A percentile compares a stretch with the other conserved stretches of the same genome.
phyloP scores from a whole-genome alignment of 495 filamentous ascomycete genomes.

The Hypomontagnella monticulosa region DNA sequence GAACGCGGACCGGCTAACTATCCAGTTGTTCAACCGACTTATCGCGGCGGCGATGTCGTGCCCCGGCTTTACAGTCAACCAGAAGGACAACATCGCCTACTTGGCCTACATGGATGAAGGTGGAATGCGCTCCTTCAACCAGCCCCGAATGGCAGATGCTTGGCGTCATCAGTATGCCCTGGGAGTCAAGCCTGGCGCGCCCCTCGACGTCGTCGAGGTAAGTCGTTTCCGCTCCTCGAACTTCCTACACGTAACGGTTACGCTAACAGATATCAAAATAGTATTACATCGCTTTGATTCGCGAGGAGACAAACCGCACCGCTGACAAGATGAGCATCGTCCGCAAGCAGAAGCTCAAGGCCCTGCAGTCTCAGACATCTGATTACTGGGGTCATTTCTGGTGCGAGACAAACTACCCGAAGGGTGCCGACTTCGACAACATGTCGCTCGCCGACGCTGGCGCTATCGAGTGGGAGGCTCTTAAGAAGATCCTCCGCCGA shows the following conservation, averaged over 20 bases:
- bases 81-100: conserved; percentile 63
- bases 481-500: conserved; percentile 52
- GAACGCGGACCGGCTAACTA: conserved; percentile 54
- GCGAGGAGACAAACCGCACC: conserved; percentile 52
- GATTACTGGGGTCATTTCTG: conserved; percentile 58
- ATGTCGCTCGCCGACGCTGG: conserved; percentile 50
- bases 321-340: conserved; percentile 31
- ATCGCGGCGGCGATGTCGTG: conserved; percentile 67
- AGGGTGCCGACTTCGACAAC: conserved; percentile 41
- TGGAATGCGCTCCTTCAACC: conserved; percentile 42
- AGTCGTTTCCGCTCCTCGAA: conserved; percentile 39
- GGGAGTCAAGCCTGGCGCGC: conserved; percentile 50
- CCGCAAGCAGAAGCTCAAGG: conserved; percentile 48
- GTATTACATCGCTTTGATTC: conserved; percentile 65
- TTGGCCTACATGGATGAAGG: conserved; percentile 32
- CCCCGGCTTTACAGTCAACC: conserved; percentile 69
- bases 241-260: neutral
- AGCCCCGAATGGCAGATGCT: conserved; percentile 48
- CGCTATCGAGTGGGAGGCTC: conserved; percentile 49
- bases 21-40: conserved; percentile 66
- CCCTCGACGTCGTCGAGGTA: conserved; percentile 59
- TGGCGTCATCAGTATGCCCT: conserved; percentile 57
- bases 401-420: conserved; percentile 48
- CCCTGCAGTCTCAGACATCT: conserved; percentile 40
- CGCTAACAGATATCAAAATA: conserved; percentile 41